Evolutionary conservation across 202 grass and related monocot species (phyloP).

Genomic region (Eragrostis tef): DNA sequence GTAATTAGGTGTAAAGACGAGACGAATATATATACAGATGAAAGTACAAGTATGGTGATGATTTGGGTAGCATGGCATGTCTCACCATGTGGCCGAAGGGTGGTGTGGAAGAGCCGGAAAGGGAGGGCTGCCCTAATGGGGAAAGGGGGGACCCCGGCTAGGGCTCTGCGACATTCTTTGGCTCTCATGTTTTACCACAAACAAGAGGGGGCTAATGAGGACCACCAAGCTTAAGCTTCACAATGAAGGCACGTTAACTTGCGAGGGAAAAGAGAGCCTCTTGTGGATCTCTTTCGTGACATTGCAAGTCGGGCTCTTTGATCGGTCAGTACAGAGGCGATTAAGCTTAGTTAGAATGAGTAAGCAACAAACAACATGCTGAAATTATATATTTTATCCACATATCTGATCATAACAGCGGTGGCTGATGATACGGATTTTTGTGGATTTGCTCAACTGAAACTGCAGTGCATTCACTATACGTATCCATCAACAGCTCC

Average conservation of each 20-base stretch:
- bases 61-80: conserved; percentile 80
- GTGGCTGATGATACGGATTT: neutral
- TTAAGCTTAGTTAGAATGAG: neutral
- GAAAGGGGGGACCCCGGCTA: conserved; percentile 52
- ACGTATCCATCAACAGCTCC: neutral
- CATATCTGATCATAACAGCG: too few relatives aligned
- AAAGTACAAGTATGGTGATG: conserved; percentile 58
- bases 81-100: conserved; percentile 52
- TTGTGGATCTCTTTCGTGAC: conserved; percentile 21
- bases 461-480: neutral
- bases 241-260: conserved; percentile 29
- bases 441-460: neutral
- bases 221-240: conserved; percentile 18
- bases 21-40: conserved; percentile 41
- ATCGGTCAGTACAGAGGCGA: conserved; percentile 22
- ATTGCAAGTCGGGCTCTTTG: conserved; percentile 11
- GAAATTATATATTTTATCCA: neutral
- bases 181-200: conserved; percentile 36
- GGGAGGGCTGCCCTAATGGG: conserved; percentile 57
- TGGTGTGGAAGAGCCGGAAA: conserved; percentile 27
- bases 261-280: neutral
- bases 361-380: neutral
- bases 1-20: conserved; percentile 40
- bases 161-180: conserved; percentile 43
- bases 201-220: conserved; percentile 16